Base-by-base conservation (phyloP, 1,139 yeast species). In the Geotrichum candidum region DNA sequence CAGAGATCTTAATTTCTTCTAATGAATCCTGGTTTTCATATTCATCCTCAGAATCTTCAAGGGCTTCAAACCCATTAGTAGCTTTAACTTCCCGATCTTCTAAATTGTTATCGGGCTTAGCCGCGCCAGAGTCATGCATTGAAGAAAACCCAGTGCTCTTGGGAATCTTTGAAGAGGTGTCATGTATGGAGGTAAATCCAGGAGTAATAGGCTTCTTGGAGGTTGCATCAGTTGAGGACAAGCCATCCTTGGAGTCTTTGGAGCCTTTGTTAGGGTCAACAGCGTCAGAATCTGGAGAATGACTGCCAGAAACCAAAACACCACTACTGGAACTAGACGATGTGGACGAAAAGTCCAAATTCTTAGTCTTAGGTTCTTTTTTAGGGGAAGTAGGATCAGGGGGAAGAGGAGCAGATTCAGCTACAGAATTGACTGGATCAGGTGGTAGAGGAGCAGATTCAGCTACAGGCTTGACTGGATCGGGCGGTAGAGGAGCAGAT, bases 401-500 rank as follows among this genome's bases (percentile, higher is more conserved):
- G 11, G 33, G 45, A 33, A 41, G 48, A 41, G 48, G 53, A 29
- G 41, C 31, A 18, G 41, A 41, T 22, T 18, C 41, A 22, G 46
- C 25, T 1, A 22, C 50, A 23, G 31, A 4, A 3, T 52, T 33
- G 9, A 22, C 38, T 6, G 54, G 45, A 22, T 29, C n/a, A 29
- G 33, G 54, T 13, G 45, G 25, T 33, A 31, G 25, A 45, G 57
- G 31, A 2, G 27, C 23, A 18, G 35, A 22, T 9, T 15, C 38
- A 9, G 25, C 38, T 2, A 31, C 45, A 18, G 55, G 4, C 10
- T 15, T 22, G 10, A 31, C 29, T 29, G 64, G 64, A 29, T 58
- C 59, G 38, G 64, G 59, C 1, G 63, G 64, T 2, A 62, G 52
- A n/a, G 64, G 63, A 2, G 63, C 61, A 18, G 58, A 60, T 54